phyloP scores from a whole-genome alignment of 2,329 filamentous ascomycete genomes.

The Graphiopsis chlorocephala region DNA sequence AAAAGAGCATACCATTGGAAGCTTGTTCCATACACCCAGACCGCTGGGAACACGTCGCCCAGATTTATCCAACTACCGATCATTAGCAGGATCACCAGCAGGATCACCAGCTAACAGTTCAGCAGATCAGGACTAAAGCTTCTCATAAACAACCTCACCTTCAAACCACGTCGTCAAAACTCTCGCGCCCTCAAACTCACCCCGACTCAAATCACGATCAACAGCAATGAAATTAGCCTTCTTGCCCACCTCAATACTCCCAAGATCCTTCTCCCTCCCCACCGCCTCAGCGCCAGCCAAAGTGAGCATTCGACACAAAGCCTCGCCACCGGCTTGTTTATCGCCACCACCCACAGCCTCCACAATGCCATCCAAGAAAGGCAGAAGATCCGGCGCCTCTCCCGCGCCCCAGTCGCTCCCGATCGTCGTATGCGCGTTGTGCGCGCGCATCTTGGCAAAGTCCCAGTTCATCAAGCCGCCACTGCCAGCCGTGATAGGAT shows the following conservation, averaged over 20 bases:
- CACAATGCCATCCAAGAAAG: not conserved
- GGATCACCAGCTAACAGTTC: not conserved
- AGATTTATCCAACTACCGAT: no score
- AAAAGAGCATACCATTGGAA: not conserved
- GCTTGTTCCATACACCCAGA: no score
- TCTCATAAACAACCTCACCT: slow-evolving; percentile 2
- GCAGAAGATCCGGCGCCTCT: not conserved
- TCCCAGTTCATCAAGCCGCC: slow-evolving; percentile 29
- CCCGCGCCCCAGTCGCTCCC: slow-evolving; percentile 22
- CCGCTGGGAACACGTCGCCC: no score
- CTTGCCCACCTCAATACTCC: slow-evolving; percentile 44
- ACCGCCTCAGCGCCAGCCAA: slow-evolving; percentile 45
- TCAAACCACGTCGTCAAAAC: slow-evolving; percentile 6
- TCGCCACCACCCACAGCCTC: not conserved
- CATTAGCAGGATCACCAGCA: no score
- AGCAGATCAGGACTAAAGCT: not conserved
- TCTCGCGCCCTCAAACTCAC: not conserved
- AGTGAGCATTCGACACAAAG: slow-evolving; percentile 4
- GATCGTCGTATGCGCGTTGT: slow-evolving; percentile 32
- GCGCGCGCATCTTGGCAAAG: slow-evolving; percentile 29
- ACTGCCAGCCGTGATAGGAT: slow-evolving; percentile 18
- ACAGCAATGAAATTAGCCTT: slow-evolving; percentile 44
- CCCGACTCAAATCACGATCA: slow-evolving; percentile 20
- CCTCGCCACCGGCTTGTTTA: not conserved
- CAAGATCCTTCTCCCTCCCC: slow-evolving; percentile 39